Evolutionary conservation across 2,329 filamentous ascomycete species (phyloP).

Genomic region (Xylariales sp.): DNA sequence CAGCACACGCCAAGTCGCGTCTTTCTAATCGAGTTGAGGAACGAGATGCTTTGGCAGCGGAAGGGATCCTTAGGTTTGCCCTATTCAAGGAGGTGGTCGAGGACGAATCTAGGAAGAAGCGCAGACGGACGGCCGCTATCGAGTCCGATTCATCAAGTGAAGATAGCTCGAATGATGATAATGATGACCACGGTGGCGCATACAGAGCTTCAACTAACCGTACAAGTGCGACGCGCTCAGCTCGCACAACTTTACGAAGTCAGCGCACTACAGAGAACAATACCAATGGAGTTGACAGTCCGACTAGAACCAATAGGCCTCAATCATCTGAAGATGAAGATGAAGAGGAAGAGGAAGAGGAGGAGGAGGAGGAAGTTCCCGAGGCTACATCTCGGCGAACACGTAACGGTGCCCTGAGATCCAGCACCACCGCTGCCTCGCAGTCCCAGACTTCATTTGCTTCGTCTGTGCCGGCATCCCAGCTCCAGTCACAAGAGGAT

Average conservation of each 20-base stretch:
- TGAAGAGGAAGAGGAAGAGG: too few relatives aligned
- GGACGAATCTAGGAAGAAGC: slow-evolving; percentile 75
- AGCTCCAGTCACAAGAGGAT: slow-evolving; percentile 46
- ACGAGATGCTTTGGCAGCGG: slow-evolving; percentile 80
- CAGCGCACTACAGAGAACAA: slow-evolving; percentile 19
- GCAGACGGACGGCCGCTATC: slow-evolving; percentile 63
- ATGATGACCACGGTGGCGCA: slow-evolving; percentile 38
- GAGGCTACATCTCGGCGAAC: slow-evolving; percentile 36
- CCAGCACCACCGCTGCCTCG: slow-evolving; percentile 27
- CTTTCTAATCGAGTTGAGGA: slow-evolving; percentile 86
- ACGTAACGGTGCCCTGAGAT: slow-evolving; percentile 23
- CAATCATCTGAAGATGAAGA: too few relatives aligned
- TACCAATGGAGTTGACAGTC: slow-evolving; percentile 19
- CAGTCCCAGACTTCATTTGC: slow-evolving; percentile 62
- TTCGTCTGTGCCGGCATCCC: slow-evolving; percentile 75
- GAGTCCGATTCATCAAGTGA: slow-evolving; percentile 56
- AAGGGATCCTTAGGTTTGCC: slow-evolving; percentile 87
- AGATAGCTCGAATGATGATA: slow-evolving; percentile 57
- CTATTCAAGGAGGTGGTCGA: slow-evolving; percentile 93
- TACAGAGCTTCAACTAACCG: slow-evolving; percentile 32
- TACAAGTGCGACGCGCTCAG: slow-evolving; percentile 29
- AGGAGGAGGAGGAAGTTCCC: slow-evolving; percentile 46
- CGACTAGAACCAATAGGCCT: slow-evolving; percentile 27
- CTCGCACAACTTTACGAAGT: slow-evolving; percentile 16
- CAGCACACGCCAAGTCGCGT: slow-evolving; percentile 89